These are phyloP conservation scores for Botrytis squamosa DNA, from an alignment of 2,329 filamentous ascomycete species.

Conservation along the genomic window DNA sequence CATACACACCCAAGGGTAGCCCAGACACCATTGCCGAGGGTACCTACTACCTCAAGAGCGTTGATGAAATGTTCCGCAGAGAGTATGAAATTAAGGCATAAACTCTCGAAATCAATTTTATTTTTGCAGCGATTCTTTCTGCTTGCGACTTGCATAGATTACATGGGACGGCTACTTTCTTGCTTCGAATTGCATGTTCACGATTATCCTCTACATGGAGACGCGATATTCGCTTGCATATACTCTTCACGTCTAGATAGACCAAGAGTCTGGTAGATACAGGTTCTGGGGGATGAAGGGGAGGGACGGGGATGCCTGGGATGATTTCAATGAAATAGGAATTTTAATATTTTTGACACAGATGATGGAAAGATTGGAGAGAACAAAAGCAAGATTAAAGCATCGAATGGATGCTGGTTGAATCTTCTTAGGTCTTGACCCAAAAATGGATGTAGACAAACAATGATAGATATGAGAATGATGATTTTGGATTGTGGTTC, in stretches of 20 bases:
- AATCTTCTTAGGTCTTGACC: background rate
- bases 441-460: slow-evolving; percentile 1
- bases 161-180: background rate
- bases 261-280: background rate
- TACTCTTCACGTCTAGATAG: background rate
- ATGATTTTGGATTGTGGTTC: background rate
- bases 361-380: background rate
- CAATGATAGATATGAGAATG: slow-evolving; percentile 9
- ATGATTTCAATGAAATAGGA: slow-evolving; percentile 6
- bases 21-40: slow-evolving; percentile 63
- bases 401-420: background rate
- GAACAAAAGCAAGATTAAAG: background rate
- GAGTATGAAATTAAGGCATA: slow-evolving; percentile 73
- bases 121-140: slow-evolving; percentile 7
- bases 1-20: slow-evolving; percentile 69
- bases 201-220: slow-evolving; percentile 8
- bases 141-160: slow-evolving; percentile 9
- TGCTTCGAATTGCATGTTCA: slow-evolving; percentile 10
- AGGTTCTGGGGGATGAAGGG: background rate
- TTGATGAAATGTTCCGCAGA: slow-evolving; percentile 85
- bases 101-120: slow-evolving; percentile 16
- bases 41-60: slow-evolving; percentile 75
- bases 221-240: slow-evolving; percentile 12
- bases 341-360: slow-evolving; percentile 3
- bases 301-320: background rate